These are phyloP conservation scores for Penicillium polonicum DNA, from an alignment of 2,329 filamentous ascomycete genomes.

Conservation along the genomic window DNA sequence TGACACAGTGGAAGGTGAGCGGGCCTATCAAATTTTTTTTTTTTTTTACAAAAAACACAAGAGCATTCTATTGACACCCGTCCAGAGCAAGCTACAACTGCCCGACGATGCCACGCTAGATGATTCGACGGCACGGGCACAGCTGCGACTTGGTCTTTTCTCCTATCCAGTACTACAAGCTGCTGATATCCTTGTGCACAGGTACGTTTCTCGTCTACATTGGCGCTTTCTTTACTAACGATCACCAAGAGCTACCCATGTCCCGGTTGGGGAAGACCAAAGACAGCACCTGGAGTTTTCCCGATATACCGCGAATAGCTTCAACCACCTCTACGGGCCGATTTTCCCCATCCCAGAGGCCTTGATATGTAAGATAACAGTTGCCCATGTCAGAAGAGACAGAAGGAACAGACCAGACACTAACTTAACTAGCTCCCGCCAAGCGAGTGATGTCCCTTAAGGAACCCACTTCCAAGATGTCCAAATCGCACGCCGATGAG, in stretches of 20 bases:
- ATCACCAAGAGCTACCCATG: conserved; percentile 73
- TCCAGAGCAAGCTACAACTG: conserved; percentile 70
- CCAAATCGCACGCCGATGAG: conserved; percentile 73
- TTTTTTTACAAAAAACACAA: neutral
- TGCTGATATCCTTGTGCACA: conserved; percentile 86
- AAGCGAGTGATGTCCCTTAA: conserved; percentile 88
- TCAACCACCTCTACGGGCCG: conserved; percentile 71
- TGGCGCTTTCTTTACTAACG: conserved; percentile 16
- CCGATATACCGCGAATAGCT: conserved; percentile 78
- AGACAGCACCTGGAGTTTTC: conserved; percentile 91
- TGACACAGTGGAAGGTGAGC: conserved; percentile 97
- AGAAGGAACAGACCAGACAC: neutral
- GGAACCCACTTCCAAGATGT: conserved; percentile 83
- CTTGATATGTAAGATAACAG: conserved; percentile 61
- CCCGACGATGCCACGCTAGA: conserved; percentile 60
- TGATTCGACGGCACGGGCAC: conserved; percentile 54
- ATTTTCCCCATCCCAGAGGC: conserved; percentile 68
- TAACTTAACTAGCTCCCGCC: conserved; percentile 59
- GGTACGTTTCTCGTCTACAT: conserved; percentile 45
- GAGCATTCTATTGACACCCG: conserved; percentile 9
- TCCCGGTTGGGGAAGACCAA: conserved; percentile 96
- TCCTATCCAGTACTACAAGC: conserved; percentile 95
- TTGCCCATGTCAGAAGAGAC: neutral
- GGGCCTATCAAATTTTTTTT: neutral
- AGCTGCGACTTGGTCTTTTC: conserved; percentile 83